Evolutionary conservation across 2,329 filamentous ascomycete genomes (phyloP).

Genomic region (Xenosphaeropsis pyriputrescens): DNA sequence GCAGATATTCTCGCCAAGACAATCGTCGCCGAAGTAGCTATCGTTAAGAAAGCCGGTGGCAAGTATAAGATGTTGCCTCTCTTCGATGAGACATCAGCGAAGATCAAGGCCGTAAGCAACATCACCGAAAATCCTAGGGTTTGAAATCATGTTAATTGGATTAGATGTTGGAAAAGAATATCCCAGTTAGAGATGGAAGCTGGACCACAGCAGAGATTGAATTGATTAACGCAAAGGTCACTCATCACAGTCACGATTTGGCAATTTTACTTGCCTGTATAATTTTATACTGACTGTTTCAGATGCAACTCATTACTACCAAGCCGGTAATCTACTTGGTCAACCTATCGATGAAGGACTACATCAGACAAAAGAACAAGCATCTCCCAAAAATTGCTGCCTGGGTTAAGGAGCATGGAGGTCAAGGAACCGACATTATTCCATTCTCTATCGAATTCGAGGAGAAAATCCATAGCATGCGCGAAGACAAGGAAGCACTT

Average conservation of each 20-base stretch:
- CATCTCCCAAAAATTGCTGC: conserved; percentile 27
- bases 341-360: conserved; percentile 31
- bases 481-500: conserved; percentile 20
- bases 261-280: too few relatives aligned
- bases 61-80: conserved; percentile 30
- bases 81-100: conserved; percentile 26
- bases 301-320: conserved; percentile 25
- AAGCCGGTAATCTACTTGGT: conserved; percentile 30
- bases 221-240: conserved; percentile 29
- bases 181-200: conserved; percentile 25
- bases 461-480: conserved; percentile 24
- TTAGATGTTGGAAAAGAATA: conserved; percentile 21
- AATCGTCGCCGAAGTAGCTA: conserved; percentile 23
- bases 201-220: conserved; percentile 27
- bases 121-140: background rate
- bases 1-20: conserved; percentile 23
- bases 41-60: conserved; percentile 26
- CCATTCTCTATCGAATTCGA: conserved; percentile 30
- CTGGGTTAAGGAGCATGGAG: conserved; percentile 29
- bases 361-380: conserved; percentile 29
- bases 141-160: background rate
- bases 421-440: conserved; percentile 23
- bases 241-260: background rate
- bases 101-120: conserved; percentile 20
- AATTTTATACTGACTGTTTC: too few relatives aligned